Evolutionary conservation across 1,284 basidiomycete genomes (phyloP), one percentile per base, ranked within the genome.

Genomic region (Heimioporus punctisporus): DNA sequence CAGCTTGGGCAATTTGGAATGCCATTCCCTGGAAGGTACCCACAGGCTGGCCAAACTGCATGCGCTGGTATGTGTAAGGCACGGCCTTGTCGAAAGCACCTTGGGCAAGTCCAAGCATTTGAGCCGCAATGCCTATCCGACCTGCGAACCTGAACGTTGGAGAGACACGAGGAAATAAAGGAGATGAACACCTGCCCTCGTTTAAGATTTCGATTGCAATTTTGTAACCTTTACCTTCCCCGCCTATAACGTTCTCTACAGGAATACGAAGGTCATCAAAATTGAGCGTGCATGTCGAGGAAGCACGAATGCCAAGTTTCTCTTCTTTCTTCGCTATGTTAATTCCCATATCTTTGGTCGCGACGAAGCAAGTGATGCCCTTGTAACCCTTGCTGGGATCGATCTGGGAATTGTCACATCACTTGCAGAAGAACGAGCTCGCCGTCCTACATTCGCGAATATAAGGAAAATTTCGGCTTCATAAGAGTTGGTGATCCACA

Each of bases 401-500:
- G 43, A 93, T 69, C 87, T 90, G 55, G 31, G 31, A 11, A 6
- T 12, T 12, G 31, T 34, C n/a, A 34, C 6, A 34, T 34, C 14
- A 50, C 6, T 17, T n/a, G 41, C 19, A 7, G 25, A 25, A 27
- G 39, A 40, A 11, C 43, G n/a, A n/a, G 23, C 25, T 28, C 4
- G 25, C 21, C 17, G 19, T 68, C 79, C 42, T 59, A 88, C 92
- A 64, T 95, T 98, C 54, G 97, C 97, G 62, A 99, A 99, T 48
- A 99, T 91, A 55, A 93, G 84, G 78, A 92, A 93, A 58, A 98
- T 85, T 53, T 95, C 95, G 7, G 97, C 97, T 74, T 99, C 97
- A 58, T 88, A 87, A 9, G 94, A 95, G 79, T 99, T 99, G 46
- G 97, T 98, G 66, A 99, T 99, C 97, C 97, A 99, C 95, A 98